Conservation (phyloP, 106 monocot species). For the Xerophyta viscosa region DNA sequence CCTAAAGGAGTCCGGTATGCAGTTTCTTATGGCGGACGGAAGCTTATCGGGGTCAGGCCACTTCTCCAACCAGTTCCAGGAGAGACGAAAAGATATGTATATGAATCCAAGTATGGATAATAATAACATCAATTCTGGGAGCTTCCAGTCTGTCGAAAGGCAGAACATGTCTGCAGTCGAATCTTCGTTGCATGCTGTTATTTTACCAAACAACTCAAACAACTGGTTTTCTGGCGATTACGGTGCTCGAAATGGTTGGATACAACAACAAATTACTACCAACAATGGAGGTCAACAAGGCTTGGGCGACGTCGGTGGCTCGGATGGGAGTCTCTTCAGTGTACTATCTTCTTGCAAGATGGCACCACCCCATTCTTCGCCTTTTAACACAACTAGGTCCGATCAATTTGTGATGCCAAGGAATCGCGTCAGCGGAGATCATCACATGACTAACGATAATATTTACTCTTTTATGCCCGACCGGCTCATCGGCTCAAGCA, state of each 20-base stretch:
- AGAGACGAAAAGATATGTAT: constrained; percentile 22
- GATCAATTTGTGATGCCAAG: constrained; percentile 7
- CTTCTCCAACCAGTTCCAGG: constrained; percentile 18
- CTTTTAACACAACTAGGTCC: not conserved
- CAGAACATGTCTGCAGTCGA: constrained; percentile 4
- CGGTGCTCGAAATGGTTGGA: constrained; percentile 12
- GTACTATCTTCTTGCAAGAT: constrained; percentile 17
- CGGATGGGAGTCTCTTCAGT: constrained; percentile 28
- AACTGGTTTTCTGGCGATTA: constrained; percentile 33
- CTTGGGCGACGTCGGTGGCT: constrained; percentile 8
- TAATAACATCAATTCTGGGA: constrained; percentile 19
- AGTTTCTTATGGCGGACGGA: constrained; percentile 18
- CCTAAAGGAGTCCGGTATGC: constrained; percentile 20
- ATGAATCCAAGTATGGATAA: constrained; percentile 12
- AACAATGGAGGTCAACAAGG: not conserved
- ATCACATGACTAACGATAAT: not conserved
- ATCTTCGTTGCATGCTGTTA: constrained; percentile 16
- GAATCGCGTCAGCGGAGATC: constrained; percentile 5
- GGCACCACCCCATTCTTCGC: not conserved
- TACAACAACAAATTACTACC: constrained; percentile 9
- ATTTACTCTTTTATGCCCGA: not conserved
- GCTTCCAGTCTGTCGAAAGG: constrained; percentile 3
- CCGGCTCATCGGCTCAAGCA: constrained; percentile 11
- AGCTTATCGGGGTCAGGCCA: too few species aligned
- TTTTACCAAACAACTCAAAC: constrained; percentile 10